Base-by-base conservation (phyloP, 768 basidiomycete species). In the Boletus huronensis region DNA sequence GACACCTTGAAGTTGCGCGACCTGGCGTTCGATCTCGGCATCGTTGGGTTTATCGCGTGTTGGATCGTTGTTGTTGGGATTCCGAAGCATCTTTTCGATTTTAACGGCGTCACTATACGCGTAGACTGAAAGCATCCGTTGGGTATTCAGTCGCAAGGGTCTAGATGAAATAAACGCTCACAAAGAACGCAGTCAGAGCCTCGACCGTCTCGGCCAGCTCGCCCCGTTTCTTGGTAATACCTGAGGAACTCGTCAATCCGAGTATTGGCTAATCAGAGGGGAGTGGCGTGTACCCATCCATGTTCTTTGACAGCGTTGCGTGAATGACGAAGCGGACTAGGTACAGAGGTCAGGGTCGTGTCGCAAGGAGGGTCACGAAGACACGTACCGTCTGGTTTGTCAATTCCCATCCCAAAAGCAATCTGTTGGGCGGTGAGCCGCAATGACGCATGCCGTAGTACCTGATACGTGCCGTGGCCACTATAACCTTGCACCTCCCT, bases 371-470 rank as follows among this genome's bases (percentile, higher is more conserved):
- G 26, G 26, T 55, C 9, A 13, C 48, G 23, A 48, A 44, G 8
- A 32, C 21, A 9, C 74, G 58, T 67, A 88, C 88, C 88, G 62
- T 90, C 81, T 6, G 84, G 70, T 69, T 95, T 94, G 70, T 95
- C 91, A 47, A 96, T 91, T 1, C 96, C 95, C 94, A 98, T 98
- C 11, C 96, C 96, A 69, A 98, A 98, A 0, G 94, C 94, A 59
- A 94, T 84, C 93, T 94, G 64, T 32, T 23, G 36, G 49, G 56
- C 16, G 3, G 25, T 65, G 19, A 48, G 41, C 35, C 3, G 29
- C 47, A 23, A 41, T 16, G 52, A 57, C 11, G 3, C 29, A 41
- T 16, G 29, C 4, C 10, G 9, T n/a, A 38, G 38, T 48, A 36
- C 25, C 11, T 16, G 52, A 23, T 46, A 67, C 59, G 79, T 68